Evolutionary conservation across 192 early-diverging fungal species (phyloP), one percentile per base, ranked within the genome.

Genomic region (Chytriomyces sp.): DNA sequence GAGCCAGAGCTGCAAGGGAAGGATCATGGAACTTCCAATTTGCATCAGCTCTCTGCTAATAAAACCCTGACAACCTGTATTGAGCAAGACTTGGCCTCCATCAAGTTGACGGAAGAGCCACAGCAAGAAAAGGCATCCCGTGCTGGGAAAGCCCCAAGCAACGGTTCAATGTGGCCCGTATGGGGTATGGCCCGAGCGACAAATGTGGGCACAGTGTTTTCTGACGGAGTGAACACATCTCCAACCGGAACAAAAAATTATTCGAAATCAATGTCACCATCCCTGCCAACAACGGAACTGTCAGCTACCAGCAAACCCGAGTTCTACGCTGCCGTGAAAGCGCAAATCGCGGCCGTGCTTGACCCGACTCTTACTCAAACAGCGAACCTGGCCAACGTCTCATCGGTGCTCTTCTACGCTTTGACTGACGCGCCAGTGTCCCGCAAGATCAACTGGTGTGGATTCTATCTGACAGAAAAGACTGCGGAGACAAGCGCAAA

Each of bases 351-450:
- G 6, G 83, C 86, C 43, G 82, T 97, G 57, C 83, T 92, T 18
- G 89, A 94, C 61, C 57, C 90, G 87, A 70, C 87, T 86, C 75
- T 93, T 86, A 85, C 53, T 80, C 82, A 85, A 79, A 79, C 92
- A 7, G 88, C 93, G 23, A 95, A 96, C 83, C 87, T 94, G 3
- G 92, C 93, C 53, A 97, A 97, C 79, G 73, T 90, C 6, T 88
- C 94, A 5, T 86, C 94, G 35, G 79, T 97, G 26, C 85, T 97
- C 35, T 96, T 92, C 81, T 93, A 90, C 69, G 89, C 88, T 20
- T 79, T 95, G 71, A 86, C 85, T 20, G 91, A 91, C 60, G 28
- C 69, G 10, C 78, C 80, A 23, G 70, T 80, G n/a, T 18, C 35
- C 26, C 78, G 79, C 28, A 67, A 79, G 44, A 75, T 89, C 57